Conservation (phyloP, 805 yeast genomes). For the Lipomyces starkeyi region DNA sequence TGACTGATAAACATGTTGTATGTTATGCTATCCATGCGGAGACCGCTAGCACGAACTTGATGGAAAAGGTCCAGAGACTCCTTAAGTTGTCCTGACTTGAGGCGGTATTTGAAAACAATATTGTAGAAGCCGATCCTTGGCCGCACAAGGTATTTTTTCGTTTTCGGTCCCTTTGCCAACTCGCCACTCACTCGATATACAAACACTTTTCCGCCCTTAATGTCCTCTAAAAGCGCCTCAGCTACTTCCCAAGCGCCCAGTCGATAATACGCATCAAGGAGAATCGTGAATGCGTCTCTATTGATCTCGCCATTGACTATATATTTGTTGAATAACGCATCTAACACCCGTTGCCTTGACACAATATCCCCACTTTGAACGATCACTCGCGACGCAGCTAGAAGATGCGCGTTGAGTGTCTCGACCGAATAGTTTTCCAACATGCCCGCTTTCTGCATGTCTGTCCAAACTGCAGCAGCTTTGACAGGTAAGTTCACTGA, state of each 20-base stretch:
- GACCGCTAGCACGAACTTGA: not conserved
- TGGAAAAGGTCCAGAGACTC: constrained; percentile 5
- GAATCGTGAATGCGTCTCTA: constrained; percentile 19
- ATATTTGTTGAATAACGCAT: not conserved
- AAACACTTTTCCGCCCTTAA: not conserved
- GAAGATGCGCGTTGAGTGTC: constrained; percentile 17
- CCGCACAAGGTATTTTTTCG: not conserved
- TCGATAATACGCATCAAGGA: constrained; percentile 23
- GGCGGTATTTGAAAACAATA: constrained; percentile 11
- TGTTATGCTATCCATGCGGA: not conserved
- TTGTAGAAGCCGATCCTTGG: constrained; percentile 13
- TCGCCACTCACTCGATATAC: not conserved
- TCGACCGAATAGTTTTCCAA: constrained; percentile 15
- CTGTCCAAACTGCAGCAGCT: constrained; percentile 20
- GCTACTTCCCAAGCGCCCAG: constrained; percentile 13
- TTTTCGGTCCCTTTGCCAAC: not conserved
- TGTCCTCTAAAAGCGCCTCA: constrained; percentile 7
- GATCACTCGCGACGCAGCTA: constrained; percentile 14
- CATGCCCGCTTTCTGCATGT: constrained; percentile 9
- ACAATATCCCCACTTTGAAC: not conserved
- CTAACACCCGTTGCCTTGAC: not conserved
- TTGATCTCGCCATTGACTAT: constrained; percentile 3
- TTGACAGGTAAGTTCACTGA: constrained; percentile 1
- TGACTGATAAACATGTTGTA: constrained; percentile 24
- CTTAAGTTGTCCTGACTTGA: not conserved